Conservation (phyloP, 2,329 filamentous ascomycete genomes). For the Emydomyces testavorans region DNA sequence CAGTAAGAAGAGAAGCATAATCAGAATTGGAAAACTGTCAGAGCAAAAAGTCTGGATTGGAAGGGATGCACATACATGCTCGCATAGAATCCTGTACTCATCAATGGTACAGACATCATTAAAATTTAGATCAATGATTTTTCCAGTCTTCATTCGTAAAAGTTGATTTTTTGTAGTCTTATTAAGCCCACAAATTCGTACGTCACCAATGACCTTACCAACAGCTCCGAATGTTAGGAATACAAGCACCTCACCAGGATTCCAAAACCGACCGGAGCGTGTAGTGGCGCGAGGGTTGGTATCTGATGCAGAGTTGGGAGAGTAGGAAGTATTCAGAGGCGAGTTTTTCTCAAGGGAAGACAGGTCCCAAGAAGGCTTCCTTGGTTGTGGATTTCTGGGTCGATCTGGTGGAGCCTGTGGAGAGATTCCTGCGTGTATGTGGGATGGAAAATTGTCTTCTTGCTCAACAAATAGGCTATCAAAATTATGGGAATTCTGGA, state of each 20-base stretch:
- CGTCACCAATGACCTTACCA: constrained; percentile 22
- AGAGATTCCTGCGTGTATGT: background rate
- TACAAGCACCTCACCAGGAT: constrained; percentile 23
- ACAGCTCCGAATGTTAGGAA: constrained; percentile 25
- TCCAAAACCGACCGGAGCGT: constrained; percentile 10
- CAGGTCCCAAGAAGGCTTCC: background rate
- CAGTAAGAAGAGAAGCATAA: background rate
- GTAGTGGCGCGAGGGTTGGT: background rate
- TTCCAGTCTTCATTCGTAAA: constrained; percentile 14
- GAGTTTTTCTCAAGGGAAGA: background rate
- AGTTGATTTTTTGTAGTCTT: constrained; percentile 15
- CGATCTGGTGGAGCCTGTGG: background rate
- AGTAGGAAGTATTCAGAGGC: background rate
- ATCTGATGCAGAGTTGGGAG: background rate
- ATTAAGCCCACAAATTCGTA: constrained; percentile 23
- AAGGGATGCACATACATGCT: constrained; percentile 18
- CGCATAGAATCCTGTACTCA: constrained; percentile 22
- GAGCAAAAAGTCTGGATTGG: background rate
- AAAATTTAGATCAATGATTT: constrained; percentile 25
- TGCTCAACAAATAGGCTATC: constrained; percentile 19
- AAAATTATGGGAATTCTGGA: background rate
- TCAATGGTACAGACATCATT: constrained; percentile 23
- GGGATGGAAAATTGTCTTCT: constrained; percentile 8
- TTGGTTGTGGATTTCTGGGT: background rate
- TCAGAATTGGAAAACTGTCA: too few relatives aligned